Conservation (phyloP, 768 basidiomycete genomes). For the Lactarius tabidus region DNA sequence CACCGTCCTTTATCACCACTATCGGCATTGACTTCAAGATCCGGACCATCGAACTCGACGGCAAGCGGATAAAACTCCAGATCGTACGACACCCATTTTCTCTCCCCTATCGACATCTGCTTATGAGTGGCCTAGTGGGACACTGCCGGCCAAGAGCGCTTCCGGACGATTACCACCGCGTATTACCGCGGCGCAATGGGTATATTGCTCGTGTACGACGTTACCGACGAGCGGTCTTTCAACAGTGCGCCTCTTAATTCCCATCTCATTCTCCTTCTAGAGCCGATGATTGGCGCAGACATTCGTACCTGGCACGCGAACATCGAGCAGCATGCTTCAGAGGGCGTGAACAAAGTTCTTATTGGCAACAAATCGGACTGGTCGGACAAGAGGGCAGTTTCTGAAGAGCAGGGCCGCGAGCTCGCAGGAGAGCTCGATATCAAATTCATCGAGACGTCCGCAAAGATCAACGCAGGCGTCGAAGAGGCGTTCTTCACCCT, state of each 20-base stretch:
- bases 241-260: constrained; percentile 62
- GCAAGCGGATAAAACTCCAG: constrained; percentile 98
- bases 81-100: constrained; percentile 62
- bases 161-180: constrained; percentile 96
- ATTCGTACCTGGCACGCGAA: constrained; percentile 98
- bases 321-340: constrained; percentile 97
- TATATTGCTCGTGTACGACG: constrained; percentile 97
- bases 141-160: constrained; percentile 97
- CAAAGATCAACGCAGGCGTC: constrained; percentile 95
- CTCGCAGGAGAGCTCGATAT: constrained; percentile 93
- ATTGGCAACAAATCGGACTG: constrained; percentile 99
- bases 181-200: constrained; percentile 99
- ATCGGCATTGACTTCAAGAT: constrained; percentile 99
- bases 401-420: constrained; percentile 87
- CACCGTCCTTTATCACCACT: constrained; percentile 97
- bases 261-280: no score
- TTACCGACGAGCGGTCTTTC: constrained; percentile 92
- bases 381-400: constrained; percentile 91
- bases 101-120: neutral
- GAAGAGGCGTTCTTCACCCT: constrained; percentile 98
- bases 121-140: constrained; percentile 68
- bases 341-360: constrained; percentile 98
- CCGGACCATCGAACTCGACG: constrained; percentile 96
- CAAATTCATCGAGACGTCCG: constrained; percentile 96
- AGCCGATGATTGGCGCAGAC: constrained; percentile 46